phyloP scores from a whole-genome alignment of 129 eudicot species.

The Rutidosis leptorrhynchoides region DNA sequence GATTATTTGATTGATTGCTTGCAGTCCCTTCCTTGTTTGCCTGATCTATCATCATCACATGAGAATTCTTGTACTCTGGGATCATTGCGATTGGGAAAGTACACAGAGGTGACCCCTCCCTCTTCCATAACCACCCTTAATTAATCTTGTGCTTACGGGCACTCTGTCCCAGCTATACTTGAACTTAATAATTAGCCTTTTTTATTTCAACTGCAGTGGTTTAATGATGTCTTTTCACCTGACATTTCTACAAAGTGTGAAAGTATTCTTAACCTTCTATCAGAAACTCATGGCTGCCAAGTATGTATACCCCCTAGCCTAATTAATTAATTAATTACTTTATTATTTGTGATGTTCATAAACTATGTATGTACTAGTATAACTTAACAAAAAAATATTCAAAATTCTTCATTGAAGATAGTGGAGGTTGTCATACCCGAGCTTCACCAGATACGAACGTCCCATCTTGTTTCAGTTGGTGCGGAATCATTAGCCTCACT shows the following conservation, averaged over 20 bases:
- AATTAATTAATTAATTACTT: too few species aligned
- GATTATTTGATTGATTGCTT: constrained; percentile 2
- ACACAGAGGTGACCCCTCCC: constrained; percentile 55
- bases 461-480: constrained; percentile 83
- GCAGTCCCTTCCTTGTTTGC: constrained; percentile 78
- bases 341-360: background rate
- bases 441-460: constrained; percentile 64
- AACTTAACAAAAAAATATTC: background rate
- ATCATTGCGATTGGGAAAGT: constrained; percentile 76
- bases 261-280: constrained; percentile 55
- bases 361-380: background rate
- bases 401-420: constrained; percentile 38
- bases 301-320: constrained; percentile 39
- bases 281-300: constrained; percentile 67
- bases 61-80: constrained; percentile 43
- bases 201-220: constrained; percentile 70
- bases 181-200: background rate
- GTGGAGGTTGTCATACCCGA: constrained; percentile 83
- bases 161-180: constrained; percentile 9
- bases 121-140: background rate
- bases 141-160: constrained; percentile 4
- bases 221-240: constrained; percentile 81
- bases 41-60: constrained; percentile 55
- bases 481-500: constrained; percentile 55
- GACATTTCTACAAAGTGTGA: constrained; percentile 78